These are phyloP conservation scores for Raphanus hybrid DNA, from an alignment of 441 rosid species.

Conservation along the genomic window DNA sequence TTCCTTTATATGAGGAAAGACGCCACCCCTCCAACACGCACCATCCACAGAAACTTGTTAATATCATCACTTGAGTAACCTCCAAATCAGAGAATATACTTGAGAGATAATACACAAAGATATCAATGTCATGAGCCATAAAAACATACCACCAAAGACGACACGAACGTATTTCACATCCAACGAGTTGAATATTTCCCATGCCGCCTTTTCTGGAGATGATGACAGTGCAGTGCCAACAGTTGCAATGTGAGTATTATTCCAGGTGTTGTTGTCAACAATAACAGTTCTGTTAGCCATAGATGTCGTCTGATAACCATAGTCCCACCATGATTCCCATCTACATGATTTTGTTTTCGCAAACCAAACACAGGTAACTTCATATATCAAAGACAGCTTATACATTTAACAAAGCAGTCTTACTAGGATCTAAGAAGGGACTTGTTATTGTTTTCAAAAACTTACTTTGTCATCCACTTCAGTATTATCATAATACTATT, in stretches of 20 bases:
- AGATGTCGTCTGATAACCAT: too few relatives aligned
- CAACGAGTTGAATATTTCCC: conserved; percentile 96
- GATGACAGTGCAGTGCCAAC: conserved; percentile 99
- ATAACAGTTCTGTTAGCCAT: too few relatives aligned
- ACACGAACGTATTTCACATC: conserved; percentile 98
- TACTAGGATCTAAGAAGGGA: background rate
- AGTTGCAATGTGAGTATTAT: conserved; percentile 92
- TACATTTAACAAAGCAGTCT: conserved; percentile 10
- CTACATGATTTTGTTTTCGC: conserved; percentile 20
- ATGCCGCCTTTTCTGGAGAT: conserved; percentile 95
- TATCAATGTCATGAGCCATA: conserved; percentile 29
- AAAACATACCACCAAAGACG: conserved; percentile 88
- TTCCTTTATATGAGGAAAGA: conserved; percentile 98
- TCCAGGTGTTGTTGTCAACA: too few relatives aligned
- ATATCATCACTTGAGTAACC: conserved; percentile 99
- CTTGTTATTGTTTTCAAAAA: background rate
- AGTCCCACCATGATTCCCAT: too few relatives aligned
- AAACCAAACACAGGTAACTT: conserved; percentile 13
- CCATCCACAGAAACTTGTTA: conserved; percentile 99
- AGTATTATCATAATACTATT: too few relatives aligned
- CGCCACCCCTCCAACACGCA: conserved; percentile 99
- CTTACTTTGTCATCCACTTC: conserved; percentile 97
- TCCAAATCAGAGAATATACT: conserved; percentile 45
- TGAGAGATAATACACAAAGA: background rate
- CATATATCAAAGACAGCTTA: conserved; percentile 23